Conservation (phyloP, 306 rosid genomes). For the Citrullus mucosospermus region DNA sequence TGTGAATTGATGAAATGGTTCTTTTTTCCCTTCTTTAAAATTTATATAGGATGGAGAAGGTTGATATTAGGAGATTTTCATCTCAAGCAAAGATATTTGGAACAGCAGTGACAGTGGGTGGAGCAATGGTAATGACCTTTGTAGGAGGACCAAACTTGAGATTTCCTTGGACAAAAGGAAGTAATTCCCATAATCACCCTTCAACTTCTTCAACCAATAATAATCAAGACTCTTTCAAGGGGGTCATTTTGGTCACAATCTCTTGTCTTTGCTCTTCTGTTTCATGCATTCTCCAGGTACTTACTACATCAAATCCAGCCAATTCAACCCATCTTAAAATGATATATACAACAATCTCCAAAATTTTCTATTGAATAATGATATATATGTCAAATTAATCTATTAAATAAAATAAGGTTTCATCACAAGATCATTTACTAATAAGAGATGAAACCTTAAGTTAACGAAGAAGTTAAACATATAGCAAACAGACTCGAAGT, state of each 20-base stretch:
- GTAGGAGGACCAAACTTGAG: conserved; percentile 52
- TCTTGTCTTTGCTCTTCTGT: conserved; percentile 32
- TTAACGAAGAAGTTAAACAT: too few species aligned
- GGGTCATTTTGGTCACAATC: conserved; percentile 23
- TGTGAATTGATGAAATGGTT: too few species aligned
- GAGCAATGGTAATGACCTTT: conserved; percentile 74
- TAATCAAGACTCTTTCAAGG: conserved; percentile 22
- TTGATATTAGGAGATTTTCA: conserved; percentile 20
- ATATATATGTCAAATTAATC: too few species aligned
- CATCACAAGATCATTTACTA: too few species aligned
- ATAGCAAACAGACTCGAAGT: too few species aligned
- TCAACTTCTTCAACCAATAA: background rate
- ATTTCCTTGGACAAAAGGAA: conserved; percentile 40
- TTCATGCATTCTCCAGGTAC: conserved; percentile 29
- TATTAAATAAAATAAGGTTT: too few species aligned
- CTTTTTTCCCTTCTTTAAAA: too few species aligned
- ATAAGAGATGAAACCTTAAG: too few species aligned
- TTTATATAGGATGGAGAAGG: conserved; percentile 28
- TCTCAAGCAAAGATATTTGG: conserved; percentile 37
- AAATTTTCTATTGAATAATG: too few species aligned
- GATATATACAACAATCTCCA: too few species aligned
- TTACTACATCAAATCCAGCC: background rate
- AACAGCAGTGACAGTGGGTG: conserved; percentile 59
- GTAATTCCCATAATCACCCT: background rate
- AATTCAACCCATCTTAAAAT: too few species aligned